Evolutionary conservation across 352 stramenopile genomes (phyloP), one percentile per base, ranked within the genome.

Genomic region (Globisporangium cylindrosporum): DNA sequence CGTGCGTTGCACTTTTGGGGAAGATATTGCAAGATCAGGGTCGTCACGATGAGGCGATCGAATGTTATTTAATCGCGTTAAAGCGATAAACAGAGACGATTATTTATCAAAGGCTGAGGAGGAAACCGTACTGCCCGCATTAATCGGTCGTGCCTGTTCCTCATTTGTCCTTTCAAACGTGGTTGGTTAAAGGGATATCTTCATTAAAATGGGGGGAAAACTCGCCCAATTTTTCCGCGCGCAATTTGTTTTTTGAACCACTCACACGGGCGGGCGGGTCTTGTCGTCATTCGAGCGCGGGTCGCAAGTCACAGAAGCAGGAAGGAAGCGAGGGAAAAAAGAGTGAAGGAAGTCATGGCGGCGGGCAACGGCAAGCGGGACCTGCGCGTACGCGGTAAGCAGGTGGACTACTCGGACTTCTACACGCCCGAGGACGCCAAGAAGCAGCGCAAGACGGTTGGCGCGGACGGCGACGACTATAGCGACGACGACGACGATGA

Each of bases 31-130:
- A 86, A 32, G 67, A 82, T 58, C 77, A 78, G 55, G 81, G 80
- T 1, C 76, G 74, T 49, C 63, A 77, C 36, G 78, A 88, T 54
- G 77, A 87, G 61, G 81, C 81, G 41, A 77, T 87, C 76, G 68
- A 84, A 65, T 90, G 79, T 77, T 90, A 83, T 83, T 79, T 84
- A 79, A 79, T 70, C 69, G 78, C 78, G 60, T 74, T 90, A 59
- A 76, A 79, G 59, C 80, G 75, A 63, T 77, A 74, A 59, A 57
- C 41, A 14, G 22, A 53, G 41, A 48, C 18, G n/a, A 41, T 22
- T 72, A 72, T 72, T 72, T 72, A 72, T 68, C 41, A 25, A 27
- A 41, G 24, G 38, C 38, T 64, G 7, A 10, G 32, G 32, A 38
- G 8, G 5, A 38, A 38, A 38, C 32, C 32, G 32, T 38, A 38